Evolutionary conservation across 768 basidiomycete species (phyloP), one percentile per base, ranked within the genome.

Genomic region (Termitomyces sp.): DNA sequence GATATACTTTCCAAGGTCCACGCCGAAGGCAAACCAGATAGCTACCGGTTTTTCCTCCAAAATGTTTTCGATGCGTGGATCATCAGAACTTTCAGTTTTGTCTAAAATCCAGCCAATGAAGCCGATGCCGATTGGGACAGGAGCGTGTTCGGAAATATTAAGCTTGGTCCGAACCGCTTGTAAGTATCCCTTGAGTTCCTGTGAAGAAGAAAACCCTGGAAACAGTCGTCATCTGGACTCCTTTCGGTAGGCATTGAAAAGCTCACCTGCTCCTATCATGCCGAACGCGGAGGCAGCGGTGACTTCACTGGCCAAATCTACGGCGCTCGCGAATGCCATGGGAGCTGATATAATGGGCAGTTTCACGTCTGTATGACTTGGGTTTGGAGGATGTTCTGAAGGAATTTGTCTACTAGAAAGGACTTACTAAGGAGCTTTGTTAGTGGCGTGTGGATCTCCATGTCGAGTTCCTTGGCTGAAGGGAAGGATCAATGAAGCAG

Each of bases 11-110:
- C 74, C 72, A 9, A 86, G 68, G 65, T 83, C 72, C 4, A 68
- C 65, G 1, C 87, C 86, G 63, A 88, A 88, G 0, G 85, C 79
- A 42, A 90, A 75, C 86, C 86, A 89, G 48, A 90, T 70, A 0
- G 83, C 82, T 1, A 70, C 72, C 4, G 86, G 81, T 2, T 72
- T 70, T 59, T 77, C 73, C 49, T 78, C 80, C 42, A 87, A 76
- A 25, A 81, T 75, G 15, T 72, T 69, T 9, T 72, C 67, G 17
- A 88, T 69, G 31, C 80, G 60, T 8, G 70, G 70, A 15, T 72
- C 70, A 5, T 76, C 74, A 6, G 73, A 67, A 9, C 54, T 60
- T 11, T 72, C 72, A 0, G 77, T 71, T 29, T 72, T 67, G 11
- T 86, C 84, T 8, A 87, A 73, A 49, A 77, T 73, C 83, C 83